These are phyloP conservation scores for Bryopsis sp. DNA, from an alignment of 139 green algal genomes.

Conservation along the genomic window DNA sequence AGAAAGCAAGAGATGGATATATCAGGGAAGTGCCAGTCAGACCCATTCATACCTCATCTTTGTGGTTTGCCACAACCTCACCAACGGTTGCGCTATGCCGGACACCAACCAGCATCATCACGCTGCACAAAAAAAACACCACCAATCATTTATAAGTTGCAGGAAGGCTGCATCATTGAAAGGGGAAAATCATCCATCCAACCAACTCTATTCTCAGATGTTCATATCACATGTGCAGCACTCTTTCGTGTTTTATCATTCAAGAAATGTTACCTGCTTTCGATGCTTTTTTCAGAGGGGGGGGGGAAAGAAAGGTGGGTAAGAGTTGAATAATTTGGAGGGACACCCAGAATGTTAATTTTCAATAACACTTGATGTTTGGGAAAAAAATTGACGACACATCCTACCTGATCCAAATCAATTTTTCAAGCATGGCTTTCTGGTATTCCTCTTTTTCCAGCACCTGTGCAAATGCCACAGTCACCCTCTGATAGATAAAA, in stretches of 20 bases:
- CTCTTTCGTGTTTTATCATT: background rate
- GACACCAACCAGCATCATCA: slow-evolving; percentile 91
- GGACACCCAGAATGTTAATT: too few species aligned
- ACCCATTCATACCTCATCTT: slow-evolving; percentile 29
- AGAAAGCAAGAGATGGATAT: too few species aligned
- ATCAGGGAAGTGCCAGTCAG: too few species aligned
- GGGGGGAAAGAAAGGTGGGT: background rate
- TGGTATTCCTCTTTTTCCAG: slow-evolving; percentile 53
- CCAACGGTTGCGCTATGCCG: slow-evolving; percentile 72
- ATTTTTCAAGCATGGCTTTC: slow-evolving; percentile 93
- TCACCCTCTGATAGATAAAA: background rate
- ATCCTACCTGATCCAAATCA: slow-evolving; percentile 95
- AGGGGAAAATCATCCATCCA: too few species aligned
- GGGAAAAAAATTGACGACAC: background rate
- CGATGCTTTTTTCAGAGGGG: background rate
- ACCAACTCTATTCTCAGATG: too few species aligned
- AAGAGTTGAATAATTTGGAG: background rate
- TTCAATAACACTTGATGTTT: background rate
- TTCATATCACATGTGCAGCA: too few species aligned
- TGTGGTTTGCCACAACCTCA: slow-evolving; percentile 72
- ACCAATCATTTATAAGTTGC: background rate
- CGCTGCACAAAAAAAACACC: slow-evolving; percentile 27
- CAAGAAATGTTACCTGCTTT: background rate
- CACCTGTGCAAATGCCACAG: slow-evolving; percentile 35
- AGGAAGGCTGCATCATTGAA: too few species aligned